Percentiles rank a stretch among this genome's conserved stretches.
Conservation (phyloP, 805 yeast species). For the Dipodascus geniculatus region DNA sequence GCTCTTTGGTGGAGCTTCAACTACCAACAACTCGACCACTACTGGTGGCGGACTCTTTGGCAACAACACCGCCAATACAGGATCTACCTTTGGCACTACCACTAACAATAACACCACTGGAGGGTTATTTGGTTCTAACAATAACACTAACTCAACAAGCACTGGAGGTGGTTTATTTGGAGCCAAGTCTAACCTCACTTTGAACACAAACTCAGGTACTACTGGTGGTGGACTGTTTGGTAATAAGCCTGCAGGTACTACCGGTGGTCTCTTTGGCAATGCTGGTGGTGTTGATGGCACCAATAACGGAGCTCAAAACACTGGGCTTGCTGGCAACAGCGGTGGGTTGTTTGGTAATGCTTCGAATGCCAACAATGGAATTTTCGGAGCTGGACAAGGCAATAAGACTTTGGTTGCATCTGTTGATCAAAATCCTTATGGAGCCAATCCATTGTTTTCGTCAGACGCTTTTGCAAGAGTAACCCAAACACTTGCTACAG, state of each 20-base stretch:
- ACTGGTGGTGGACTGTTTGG: conserved; percentile 22
- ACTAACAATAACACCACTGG: conserved; percentile 3
- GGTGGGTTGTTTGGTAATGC: conserved; percentile 15
- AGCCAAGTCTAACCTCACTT: not conserved
- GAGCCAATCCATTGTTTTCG: conserved; percentile 57
- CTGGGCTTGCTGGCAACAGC: conserved; percentile 9
- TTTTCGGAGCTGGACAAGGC: conserved; percentile 3
- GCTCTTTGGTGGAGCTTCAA: conserved; percentile 9
- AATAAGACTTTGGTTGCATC: conserved; percentile 22
- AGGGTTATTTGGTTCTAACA: conserved; percentile 17
- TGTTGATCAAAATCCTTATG: conserved; percentile 58
- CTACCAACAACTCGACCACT: conserved; percentile 9
- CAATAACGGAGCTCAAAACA: conserved; percentile 12
- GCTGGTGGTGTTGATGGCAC: conserved; percentile 35
- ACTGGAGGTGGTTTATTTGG: conserved; percentile 1
- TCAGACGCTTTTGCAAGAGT: conserved; percentile 16
- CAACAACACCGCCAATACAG: conserved; percentile 8
- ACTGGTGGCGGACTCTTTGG: conserved; percentile 17
- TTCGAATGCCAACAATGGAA: conserved; percentile 2
- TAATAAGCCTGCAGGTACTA: conserved; percentile 23
- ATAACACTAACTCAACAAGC: not conserved
- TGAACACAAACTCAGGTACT: conserved; percentile 13
- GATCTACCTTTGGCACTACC: conserved; percentile 10
- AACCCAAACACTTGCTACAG: conserved; percentile 27
- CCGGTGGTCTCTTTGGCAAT: conserved; percentile 10